These are phyloP conservation scores for Monosporascus sp. DNA, from an alignment of 2,329 filamentous ascomycete genomes.

Conservation along the genomic window DNA sequence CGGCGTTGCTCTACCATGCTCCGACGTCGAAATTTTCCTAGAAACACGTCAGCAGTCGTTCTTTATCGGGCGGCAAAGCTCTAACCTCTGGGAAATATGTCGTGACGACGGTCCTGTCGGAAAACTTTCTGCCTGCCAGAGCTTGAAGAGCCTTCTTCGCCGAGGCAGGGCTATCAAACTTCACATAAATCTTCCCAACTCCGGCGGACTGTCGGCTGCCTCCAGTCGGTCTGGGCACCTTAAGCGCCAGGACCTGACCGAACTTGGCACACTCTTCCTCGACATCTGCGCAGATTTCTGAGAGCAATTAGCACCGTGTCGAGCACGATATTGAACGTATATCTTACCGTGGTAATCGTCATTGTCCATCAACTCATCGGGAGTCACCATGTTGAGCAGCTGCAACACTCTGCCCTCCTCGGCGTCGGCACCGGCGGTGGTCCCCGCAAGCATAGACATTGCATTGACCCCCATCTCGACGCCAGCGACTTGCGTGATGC, in stretches of 20 bases:
- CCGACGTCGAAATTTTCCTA: constrained; percentile 92
- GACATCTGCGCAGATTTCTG: constrained; percentile 96
- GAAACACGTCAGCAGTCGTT: constrained; percentile 25
- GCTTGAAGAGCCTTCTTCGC: constrained; percentile 81
- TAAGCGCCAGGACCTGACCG: constrained; percentile 78
- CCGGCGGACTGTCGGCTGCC: constrained; percentile 80
- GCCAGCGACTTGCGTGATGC: constrained; percentile 85
- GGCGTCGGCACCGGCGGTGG: constrained; percentile 64
- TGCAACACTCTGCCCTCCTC: constrained; percentile 83
- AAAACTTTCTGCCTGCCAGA: constrained; percentile 93
- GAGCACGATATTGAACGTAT: not conserved
- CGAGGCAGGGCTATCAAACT: constrained; percentile 73
- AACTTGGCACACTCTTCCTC: constrained; percentile 90
- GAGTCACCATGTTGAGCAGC: constrained; percentile 96
- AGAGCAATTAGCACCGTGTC: constrained; percentile 28
- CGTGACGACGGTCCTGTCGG: constrained; percentile 90
- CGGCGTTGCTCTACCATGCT: constrained; percentile 62
- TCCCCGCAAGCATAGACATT: constrained; percentile 95
- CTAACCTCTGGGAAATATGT: constrained; percentile 92
- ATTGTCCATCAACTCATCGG: constrained; percentile 87
- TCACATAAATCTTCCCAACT: constrained; percentile 97
- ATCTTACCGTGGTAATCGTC: constrained; percentile 88
- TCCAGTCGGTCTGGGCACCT: constrained; percentile 82
- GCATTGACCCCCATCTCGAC: constrained; percentile 95
- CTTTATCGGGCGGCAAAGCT: not conserved